Conservation (phyloP, 1,284 basidiomycete species). For the Hemileia vastatrix region DNA sequence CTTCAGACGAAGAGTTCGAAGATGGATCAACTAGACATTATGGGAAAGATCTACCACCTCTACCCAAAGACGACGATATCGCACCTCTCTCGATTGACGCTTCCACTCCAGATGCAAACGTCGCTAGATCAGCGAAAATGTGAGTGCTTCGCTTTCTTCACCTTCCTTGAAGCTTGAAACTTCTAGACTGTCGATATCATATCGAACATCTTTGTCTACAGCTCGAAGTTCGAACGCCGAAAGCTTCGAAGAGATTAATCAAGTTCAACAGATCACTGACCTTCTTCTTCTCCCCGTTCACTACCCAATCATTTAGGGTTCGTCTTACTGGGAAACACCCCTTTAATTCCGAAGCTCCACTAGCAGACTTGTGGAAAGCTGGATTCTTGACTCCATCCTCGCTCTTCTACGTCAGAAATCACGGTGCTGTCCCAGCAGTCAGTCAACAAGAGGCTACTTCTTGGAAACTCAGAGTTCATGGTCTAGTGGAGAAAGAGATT, state of each 20-base stretch:
- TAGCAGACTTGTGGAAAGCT: slow-evolving; percentile 50
- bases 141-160: not conserved
- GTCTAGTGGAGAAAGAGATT: slow-evolving; percentile 44
- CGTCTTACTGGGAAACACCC: slow-evolving; percentile 49
- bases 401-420: slow-evolving; percentile 60
- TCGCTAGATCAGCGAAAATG: slow-evolving; percentile 35
- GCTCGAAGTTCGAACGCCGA: not conserved
- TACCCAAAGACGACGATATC: slow-evolving; percentile 27
- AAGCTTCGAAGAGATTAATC: not conserved
- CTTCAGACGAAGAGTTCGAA: not conserved
- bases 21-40: not conserved
- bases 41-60: slow-evolving; percentile 24
- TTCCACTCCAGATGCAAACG: slow-evolving; percentile 36
- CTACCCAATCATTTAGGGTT: slow-evolving; percentile 18
- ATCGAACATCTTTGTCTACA: too few species aligned
- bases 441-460: slow-evolving; percentile 45
- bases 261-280: not conserved
- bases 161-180: not conserved
- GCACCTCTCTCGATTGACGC: slow-evolving; percentile 31
- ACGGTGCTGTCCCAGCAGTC: slow-evolving; percentile 56
- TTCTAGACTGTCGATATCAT: too few species aligned
- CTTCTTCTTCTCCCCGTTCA: not conserved
- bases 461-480: slow-evolving; percentile 54
- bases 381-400: slow-evolving; percentile 58
- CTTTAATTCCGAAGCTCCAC: slow-evolving; percentile 54